Evolutionary conservation across 2,329 filamentous ascomycete species (phyloP).

Genomic region (Hirsutella rhossiliensis): DNA sequence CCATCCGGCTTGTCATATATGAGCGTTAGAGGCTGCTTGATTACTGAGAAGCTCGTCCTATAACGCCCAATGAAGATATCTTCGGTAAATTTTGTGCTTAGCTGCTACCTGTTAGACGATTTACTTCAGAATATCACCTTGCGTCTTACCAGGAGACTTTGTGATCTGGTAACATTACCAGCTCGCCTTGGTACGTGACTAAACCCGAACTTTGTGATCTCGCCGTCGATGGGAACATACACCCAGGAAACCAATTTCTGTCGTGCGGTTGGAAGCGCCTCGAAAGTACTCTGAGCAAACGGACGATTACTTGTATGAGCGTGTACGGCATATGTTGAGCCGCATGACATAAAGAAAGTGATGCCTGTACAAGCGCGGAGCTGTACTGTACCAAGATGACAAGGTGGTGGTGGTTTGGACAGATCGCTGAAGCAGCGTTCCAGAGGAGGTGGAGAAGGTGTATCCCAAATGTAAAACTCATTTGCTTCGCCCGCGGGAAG

Average conservation of each 20-base stretch:
- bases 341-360: background rate
- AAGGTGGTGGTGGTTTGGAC: background rate
- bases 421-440: background rate
- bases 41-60: background rate
- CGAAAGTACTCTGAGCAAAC: constrained; percentile 1
- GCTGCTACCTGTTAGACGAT: constrained; percentile 1
- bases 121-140: background rate
- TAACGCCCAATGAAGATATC: constrained; percentile 1
- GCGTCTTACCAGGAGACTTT: constrained; percentile 1
- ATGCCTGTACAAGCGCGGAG: constrained; percentile 1
- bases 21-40: background rate
- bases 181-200: background rate
- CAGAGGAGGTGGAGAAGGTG: constrained; percentile 1
- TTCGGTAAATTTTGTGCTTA: background rate
- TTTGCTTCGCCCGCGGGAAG: background rate
- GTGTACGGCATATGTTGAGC: constrained; percentile 1
- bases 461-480: constrained; percentile 2
- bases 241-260: constrained; percentile 1
- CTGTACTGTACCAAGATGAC: constrained; percentile 1
- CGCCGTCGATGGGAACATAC: constrained; percentile 1
- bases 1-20: constrained; percentile 1
- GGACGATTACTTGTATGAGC: constrained; percentile 1
- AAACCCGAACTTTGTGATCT: background rate
- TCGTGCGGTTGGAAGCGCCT: background rate
- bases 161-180: background rate